These are phyloP conservation scores for Heliocybe sulcata DNA, from an alignment of 1,284 basidiomycete species.

Conservation along the genomic window DNA sequence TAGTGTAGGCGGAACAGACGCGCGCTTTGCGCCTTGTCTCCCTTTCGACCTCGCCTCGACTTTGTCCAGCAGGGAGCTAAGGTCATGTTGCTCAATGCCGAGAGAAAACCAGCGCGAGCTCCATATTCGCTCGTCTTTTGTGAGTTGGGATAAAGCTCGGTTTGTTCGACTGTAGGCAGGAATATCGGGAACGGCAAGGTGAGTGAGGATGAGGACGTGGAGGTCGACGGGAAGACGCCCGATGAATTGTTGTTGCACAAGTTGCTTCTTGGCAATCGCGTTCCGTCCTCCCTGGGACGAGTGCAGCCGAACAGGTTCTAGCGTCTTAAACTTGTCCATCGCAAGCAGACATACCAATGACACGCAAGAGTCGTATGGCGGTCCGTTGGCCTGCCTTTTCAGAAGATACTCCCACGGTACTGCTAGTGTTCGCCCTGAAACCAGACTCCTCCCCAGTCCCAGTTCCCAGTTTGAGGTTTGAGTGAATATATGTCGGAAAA, in stretches of 20 bases:
- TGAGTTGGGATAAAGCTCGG: slow-evolving; percentile 58
- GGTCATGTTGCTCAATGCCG: slow-evolving; percentile 36
- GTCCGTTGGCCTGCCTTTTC: no score
- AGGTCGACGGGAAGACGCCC: slow-evolving; percentile 76
- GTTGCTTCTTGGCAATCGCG: slow-evolving; percentile 10
- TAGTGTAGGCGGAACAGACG: slow-evolving; percentile 45
- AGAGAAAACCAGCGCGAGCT: slow-evolving; percentile 60
- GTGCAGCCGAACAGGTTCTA: slow-evolving; percentile 73
- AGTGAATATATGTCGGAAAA: no score
- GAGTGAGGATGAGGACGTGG: slow-evolving; percentile 64
- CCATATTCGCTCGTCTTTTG: slow-evolving; percentile 72
- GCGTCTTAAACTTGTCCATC: slow-evolving; percentile 76
- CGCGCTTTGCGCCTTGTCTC: slow-evolving; percentile 27
- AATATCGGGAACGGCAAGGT: slow-evolving; percentile 74
- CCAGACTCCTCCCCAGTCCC: no score
- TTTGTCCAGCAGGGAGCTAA: slow-evolving; percentile 50
- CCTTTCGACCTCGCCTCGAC: slow-evolving; percentile 41
- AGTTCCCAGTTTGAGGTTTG: no score
- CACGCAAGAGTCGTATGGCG: no score
- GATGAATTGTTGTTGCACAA: slow-evolving; percentile 33
- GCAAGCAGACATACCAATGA: no score
- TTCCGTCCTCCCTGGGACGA: slow-evolving; percentile 22
- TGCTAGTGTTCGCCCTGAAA: no score
- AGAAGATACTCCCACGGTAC: no score
- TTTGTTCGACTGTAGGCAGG: slow-evolving; percentile 66